A percentile compares a stretch with the other conserved stretches of the same genome.
phyloP scores from a whole-genome alignment of 192 early-diverging fungal genomes.

The Coemansia sp. region DNA sequence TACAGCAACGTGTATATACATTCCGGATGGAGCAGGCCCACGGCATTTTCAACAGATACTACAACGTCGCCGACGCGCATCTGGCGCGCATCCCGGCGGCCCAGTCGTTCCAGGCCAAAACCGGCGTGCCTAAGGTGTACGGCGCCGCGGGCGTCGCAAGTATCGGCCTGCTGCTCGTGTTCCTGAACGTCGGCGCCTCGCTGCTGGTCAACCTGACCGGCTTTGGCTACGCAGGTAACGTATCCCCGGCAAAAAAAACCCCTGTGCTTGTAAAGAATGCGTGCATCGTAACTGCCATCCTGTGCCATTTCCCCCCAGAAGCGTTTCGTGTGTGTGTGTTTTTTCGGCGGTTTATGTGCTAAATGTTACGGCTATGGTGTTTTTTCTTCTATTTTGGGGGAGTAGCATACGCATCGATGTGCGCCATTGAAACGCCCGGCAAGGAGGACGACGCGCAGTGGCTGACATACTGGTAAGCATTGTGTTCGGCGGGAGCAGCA shows the following conservation, averaged over 20 bases:
- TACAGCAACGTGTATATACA: background rate
- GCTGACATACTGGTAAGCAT: constrained; percentile 92
- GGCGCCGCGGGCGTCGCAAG: constrained; percentile 59
- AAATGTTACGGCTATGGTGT: too few relatives aligned
- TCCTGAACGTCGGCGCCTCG: constrained; percentile 81
- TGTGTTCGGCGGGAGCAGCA: too few relatives aligned
- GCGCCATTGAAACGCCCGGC: constrained; percentile 78
- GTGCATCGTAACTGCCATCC: too few relatives aligned
- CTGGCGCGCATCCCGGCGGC: constrained; percentile 65
- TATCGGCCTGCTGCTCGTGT: constrained; percentile 69
- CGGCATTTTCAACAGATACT: constrained; percentile 45
- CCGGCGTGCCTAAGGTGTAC: constrained; percentile 90
- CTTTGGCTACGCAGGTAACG: constrained; percentile 74
- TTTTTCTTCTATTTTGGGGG: background rate
- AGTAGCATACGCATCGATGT: constrained; percentile 81
- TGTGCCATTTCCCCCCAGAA: too few relatives aligned
- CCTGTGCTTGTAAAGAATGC: too few relatives aligned
- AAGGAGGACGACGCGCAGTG: constrained; percentile 83
- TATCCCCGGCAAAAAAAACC: constrained; percentile 41
- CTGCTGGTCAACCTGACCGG: constrained; percentile 82
- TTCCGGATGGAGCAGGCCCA: constrained; percentile 37
- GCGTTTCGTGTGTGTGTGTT: too few relatives aligned
- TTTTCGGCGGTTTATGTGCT: too few relatives aligned
- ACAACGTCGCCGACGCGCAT: constrained; percentile 59
- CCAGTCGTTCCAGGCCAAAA: constrained; percentile 65